Conservation (phyloP, 192 early-diverging fungal species). For the Podila epicladia region DNA sequence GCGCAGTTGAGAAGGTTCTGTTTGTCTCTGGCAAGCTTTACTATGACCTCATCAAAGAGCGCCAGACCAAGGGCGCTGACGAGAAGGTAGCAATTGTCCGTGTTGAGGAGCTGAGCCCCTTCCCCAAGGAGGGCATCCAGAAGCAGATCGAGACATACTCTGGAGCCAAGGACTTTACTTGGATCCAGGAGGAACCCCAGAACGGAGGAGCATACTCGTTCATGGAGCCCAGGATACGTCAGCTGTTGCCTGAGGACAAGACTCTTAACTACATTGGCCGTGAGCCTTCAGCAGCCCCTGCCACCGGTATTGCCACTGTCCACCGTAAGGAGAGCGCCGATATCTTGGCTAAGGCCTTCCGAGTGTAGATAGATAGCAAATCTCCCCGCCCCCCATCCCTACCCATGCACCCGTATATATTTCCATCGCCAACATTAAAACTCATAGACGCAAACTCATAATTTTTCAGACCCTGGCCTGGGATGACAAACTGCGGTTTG, state of each 20-base stretch:
- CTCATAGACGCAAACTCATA: too few species aligned
- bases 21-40: constrained; percentile 95
- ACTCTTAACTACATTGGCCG: constrained; percentile 79
- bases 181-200: constrained; percentile 95
- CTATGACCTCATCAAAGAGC: constrained; percentile 90
- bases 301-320: constrained; percentile 75
- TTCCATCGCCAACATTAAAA: not conserved
- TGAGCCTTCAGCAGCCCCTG: constrained; percentile 77
- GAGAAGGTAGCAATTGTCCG: constrained; percentile 83
- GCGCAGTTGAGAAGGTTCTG: constrained; percentile 71
- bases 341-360: constrained; percentile 64
- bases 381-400: not conserved
- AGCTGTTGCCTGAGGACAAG: constrained; percentile 68
- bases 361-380: constrained; percentile 8
- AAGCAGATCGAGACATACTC: constrained; percentile 70
- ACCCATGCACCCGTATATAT: not conserved
- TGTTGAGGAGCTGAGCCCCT: constrained; percentile 92
- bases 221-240: constrained; percentile 85
- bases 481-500: too few species aligned
- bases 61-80: constrained; percentile 62
- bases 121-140: constrained; percentile 78
- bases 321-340: constrained; percentile 76
- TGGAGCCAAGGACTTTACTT: constrained; percentile 73
- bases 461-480: too few species aligned
- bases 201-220: constrained; percentile 92